Percentiles rank a stretch among this genome's conserved stretches.
Conservation (phyloP, 2,329 filamentous ascomycete genomes). For the Mycosphaerelloides madeirae region DNA sequence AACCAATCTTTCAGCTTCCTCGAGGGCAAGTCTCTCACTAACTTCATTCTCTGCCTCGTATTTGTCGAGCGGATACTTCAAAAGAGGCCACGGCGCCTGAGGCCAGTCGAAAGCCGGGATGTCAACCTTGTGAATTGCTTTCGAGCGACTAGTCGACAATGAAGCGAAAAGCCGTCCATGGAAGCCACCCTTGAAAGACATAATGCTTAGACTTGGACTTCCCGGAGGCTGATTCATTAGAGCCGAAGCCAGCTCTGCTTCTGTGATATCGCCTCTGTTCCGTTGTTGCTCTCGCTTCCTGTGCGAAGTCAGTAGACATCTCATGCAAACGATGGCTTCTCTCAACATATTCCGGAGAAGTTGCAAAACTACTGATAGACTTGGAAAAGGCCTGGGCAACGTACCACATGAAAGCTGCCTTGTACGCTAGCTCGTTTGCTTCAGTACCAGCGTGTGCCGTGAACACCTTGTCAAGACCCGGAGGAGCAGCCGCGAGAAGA, state of each 20-base stretch:
- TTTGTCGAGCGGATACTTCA: constrained; percentile 82
- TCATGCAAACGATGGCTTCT: no score
- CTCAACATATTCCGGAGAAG: no score
- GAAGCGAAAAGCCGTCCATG: constrained; percentile 86
- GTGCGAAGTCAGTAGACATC: no score
- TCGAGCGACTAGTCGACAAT: constrained; percentile 83
- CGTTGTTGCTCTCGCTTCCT: constrained; percentile 75
- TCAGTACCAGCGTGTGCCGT: constrained; percentile 85
- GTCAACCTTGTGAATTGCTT: constrained; percentile 91
- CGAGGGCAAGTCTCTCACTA: constrained; percentile 74
- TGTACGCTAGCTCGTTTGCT: constrained; percentile 91
- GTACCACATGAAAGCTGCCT: constrained; percentile 95
- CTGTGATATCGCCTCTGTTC: constrained; percentile 72
- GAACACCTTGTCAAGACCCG: constrained; percentile 82
- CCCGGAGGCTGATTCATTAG: constrained; percentile 82
- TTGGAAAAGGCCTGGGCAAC: no score
- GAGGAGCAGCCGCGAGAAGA: constrained; percentile 75
- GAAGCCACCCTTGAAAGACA: constrained; percentile 85
- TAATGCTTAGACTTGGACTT: constrained; percentile 72
- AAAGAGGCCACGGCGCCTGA: constrained; percentile 75
- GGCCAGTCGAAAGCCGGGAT: constrained; percentile 96
- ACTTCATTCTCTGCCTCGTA: constrained; percentile 74
- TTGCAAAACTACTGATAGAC: no score
- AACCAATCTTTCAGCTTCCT: constrained; percentile 78
- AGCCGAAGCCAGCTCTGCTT: constrained; percentile 65